These are phyloP conservation scores for Cercospora brassicicola DNA, from an alignment of 2,329 filamentous ascomycete genomes.

Conservation along the genomic window DNA sequence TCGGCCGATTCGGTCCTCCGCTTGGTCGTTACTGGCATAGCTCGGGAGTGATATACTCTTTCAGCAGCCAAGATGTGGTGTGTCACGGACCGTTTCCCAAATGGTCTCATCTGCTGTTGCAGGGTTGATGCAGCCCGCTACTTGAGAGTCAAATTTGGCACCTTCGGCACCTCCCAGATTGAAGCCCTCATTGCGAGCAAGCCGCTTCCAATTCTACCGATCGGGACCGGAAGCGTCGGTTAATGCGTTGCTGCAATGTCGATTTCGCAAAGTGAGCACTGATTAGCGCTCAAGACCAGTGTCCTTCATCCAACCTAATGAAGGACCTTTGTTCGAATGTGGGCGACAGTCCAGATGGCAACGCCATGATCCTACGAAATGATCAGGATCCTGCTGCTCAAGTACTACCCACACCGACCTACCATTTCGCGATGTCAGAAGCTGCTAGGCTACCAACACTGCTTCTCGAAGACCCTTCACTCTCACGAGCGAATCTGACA, in stretches of 20 bases:
- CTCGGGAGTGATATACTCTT: background rate
- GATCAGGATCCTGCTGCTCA: background rate
- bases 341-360: conserved; percentile 13
- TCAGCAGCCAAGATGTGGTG: background rate
- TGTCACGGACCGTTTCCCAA: background rate
- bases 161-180: background rate
- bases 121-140: background rate
- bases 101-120: background rate
- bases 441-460: conserved; percentile 19
- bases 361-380: conserved; percentile 17
- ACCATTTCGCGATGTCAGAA: conserved; percentile 21
- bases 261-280: background rate
- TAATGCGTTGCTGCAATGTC: background rate
- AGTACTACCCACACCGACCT: background rate
- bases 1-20: background rate
- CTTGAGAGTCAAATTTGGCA: background rate
- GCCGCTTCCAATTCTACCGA: background rate
- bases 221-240: background rate
- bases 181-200: background rate
- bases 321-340: conserved; percentile 15
- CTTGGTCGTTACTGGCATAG: background rate
- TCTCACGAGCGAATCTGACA: background rate
- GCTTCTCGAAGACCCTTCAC: conserved; percentile 16
- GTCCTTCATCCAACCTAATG: conserved; percentile 1
- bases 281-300: background rate